phyloP scores from a whole-genome alignment of 164 flowering plant genomes.

The Dillenia suffruticosa region DNA sequence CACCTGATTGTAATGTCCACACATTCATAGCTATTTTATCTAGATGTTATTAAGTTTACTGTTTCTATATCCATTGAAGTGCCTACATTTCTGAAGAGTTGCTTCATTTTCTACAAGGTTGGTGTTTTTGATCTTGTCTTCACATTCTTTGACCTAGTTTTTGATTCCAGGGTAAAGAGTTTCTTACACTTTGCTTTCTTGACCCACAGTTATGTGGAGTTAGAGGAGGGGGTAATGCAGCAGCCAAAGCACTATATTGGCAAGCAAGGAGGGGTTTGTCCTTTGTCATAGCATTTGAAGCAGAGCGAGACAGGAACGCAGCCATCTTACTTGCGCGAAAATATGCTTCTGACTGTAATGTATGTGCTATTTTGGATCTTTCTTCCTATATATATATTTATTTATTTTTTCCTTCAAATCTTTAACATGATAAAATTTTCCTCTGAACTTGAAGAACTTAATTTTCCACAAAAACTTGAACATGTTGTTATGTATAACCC shows the following conservation, averaged over 20 bases:
- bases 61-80: too few species aligned
- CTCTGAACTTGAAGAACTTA: neutral
- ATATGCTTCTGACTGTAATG: constrained; percentile 87
- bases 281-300: constrained; percentile 81
- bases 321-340: constrained; percentile 88
- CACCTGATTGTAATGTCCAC: too few species aligned
- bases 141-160: too few species aligned
- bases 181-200: neutral
- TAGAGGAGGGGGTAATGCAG: constrained; percentile 94
- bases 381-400: too few species aligned
- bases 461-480: neutral
- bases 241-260: constrained; percentile 91
- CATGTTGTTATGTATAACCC: too few species aligned
- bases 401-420: neutral
- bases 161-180: too few species aligned
- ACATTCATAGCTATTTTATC: too few species aligned
- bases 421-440: neutral
- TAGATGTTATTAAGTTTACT: too few species aligned
- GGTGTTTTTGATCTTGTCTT: too few species aligned
- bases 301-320: constrained; percentile 89
- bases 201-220: constrained; percentile 76
- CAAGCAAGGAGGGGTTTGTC: constrained; percentile 73
- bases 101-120: too few species aligned
- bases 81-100: too few species aligned
- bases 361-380: constrained; percentile 28